Percentiles rank a stretch among this genome's conserved stretches.
Conservation (phyloP, 176 grass and related monocot genomes). For the Aegilops speltoides region DNA sequence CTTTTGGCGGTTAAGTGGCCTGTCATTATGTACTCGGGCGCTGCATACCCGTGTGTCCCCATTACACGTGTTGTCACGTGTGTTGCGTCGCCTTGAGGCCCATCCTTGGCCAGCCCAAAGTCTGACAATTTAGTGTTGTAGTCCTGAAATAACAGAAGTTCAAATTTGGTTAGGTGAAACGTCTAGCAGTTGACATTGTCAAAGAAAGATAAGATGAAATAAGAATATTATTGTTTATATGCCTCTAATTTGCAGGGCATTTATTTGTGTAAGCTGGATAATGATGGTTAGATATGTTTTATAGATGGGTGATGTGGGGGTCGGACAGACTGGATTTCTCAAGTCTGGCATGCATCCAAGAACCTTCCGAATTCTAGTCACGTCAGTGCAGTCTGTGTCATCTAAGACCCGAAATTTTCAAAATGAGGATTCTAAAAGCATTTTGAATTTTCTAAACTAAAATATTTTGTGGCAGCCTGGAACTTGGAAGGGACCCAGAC, state of each 20-base stretch:
- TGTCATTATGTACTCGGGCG: constrained; percentile 76
- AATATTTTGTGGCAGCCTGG: too few relatives aligned
- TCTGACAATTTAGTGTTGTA: constrained; percentile 81
- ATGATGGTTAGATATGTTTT: constrained; percentile 26
- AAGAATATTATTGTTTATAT: neutral
- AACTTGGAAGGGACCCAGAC: too few relatives aligned
- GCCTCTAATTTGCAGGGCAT: neutral
- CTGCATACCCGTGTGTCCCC: constrained; percentile 82
- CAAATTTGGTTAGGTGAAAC: constrained; percentile 27
- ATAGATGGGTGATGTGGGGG: neutral
- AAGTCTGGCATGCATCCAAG: constrained; percentile 6
- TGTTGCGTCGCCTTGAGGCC: constrained; percentile 71
- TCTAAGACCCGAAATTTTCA: constrained; percentile 22
- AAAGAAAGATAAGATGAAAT: neutral
- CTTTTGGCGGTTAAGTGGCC: constrained; percentile 80
- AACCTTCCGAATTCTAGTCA: constrained; percentile 21
- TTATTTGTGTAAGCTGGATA: neutral
- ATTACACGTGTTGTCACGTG: constrained; percentile 88
- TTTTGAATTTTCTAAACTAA: neutral
- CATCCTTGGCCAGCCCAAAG: constrained; percentile 90
- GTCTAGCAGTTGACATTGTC: neutral
- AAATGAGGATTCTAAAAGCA: neutral
- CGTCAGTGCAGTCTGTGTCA: neutral
- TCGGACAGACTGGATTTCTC: neutral
- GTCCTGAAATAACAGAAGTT: constrained; percentile 45